Percentiles rank a stretch among this genome's conserved stretches.
Conservation (phyloP, 75 land plant species). For the Chamaecyparis obtusa region DNA sequence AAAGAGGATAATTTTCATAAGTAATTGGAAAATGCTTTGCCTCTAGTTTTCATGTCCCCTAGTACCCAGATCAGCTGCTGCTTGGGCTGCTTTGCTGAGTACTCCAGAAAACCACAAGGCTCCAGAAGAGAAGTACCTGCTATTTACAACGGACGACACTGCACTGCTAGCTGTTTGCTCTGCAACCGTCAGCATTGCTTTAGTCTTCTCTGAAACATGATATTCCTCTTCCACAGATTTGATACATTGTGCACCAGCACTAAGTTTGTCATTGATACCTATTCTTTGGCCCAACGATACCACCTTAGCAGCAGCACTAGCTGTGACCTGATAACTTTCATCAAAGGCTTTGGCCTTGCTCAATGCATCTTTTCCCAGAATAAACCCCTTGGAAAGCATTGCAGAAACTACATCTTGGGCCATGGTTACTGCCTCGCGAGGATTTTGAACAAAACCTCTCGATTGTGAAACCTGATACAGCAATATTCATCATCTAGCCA, state of each 20-base stretch:
- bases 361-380: conserved; percentile 74
- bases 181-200: conserved; percentile 24
- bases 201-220: conserved; percentile 48
- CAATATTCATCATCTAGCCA: neutral
- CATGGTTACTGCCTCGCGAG: conserved; percentile 54
- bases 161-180: conserved; percentile 38
- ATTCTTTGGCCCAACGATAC: conserved; percentile 46
- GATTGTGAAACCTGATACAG: conserved; percentile 14
- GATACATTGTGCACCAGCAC: conserved; percentile 43
- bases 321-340: conserved; percentile 54
- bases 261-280: conserved; percentile 52
- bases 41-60: conserved; percentile 13
- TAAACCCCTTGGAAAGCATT: conserved; percentile 73
- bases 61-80: conserved; percentile 53
- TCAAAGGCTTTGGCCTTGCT: conserved; percentile 66
- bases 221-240: conserved; percentile 57
- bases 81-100: conserved; percentile 47
- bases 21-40: neutral
- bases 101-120: conserved; percentile 71
- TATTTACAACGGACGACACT: conserved; percentile 55
- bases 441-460: conserved; percentile 17
- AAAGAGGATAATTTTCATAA: neutral
- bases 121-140: conserved; percentile 67
- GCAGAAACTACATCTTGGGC: conserved; percentile 71
- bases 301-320: conserved; percentile 57